phyloP scores from a whole-genome alignment of 2,329 filamentous ascomycete genomes.

The Chaetothyriales sp. region DNA sequence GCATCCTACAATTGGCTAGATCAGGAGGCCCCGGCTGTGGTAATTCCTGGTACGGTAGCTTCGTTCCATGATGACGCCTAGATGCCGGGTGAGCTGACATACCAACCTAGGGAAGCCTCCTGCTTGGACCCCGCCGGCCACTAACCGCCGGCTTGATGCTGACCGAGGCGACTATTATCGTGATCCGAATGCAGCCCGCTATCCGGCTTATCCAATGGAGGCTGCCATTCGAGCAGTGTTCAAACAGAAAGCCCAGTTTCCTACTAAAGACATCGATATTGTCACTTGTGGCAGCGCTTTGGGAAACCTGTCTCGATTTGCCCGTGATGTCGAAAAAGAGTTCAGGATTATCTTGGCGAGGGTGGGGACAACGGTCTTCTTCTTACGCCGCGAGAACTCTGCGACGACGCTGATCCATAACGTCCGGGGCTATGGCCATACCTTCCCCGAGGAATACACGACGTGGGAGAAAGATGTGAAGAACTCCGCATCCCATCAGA shows the following conservation, averaged over 20 bases:
- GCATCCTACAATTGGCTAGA: slow-evolving; percentile 42
- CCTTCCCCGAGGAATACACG: slow-evolving; percentile 54
- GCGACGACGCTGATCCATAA: slow-evolving; percentile 43
- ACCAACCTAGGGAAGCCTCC: slow-evolving; percentile 34
- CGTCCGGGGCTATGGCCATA: slow-evolving; percentile 50
- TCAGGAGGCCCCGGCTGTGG: slow-evolving; percentile 25
- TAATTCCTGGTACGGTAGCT: slow-evolving; percentile 31
- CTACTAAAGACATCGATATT: slow-evolving; percentile 35
- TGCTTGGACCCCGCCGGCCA: slow-evolving; percentile 34
- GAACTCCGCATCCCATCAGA: slow-evolving; percentile 48
- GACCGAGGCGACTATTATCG: slow-evolving; percentile 35
- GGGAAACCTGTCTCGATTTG: slow-evolving; percentile 35
- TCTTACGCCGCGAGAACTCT: slow-evolving; percentile 48
- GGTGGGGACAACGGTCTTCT: slow-evolving; percentile 46
- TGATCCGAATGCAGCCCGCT: slow-evolving; percentile 28
- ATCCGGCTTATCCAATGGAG: slow-evolving; percentile 26
- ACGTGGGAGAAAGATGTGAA: slow-evolving; percentile 44
- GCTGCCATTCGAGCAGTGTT: slow-evolving; percentile 17
- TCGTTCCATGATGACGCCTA: slow-evolving; percentile 3
- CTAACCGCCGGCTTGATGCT: slow-evolving; percentile 24
- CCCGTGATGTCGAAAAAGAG: slow-evolving; percentile 29
- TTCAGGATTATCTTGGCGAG: slow-evolving; percentile 49
- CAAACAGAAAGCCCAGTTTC: slow-evolving; percentile 25
- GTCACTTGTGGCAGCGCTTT: slow-evolving; percentile 43
- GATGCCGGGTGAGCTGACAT: slow-evolving; percentile 1